Evolutionary conservation across 1,139 yeast genomes (phyloP).

Genomic region (Geotrichum cucujoidarum): DNA sequence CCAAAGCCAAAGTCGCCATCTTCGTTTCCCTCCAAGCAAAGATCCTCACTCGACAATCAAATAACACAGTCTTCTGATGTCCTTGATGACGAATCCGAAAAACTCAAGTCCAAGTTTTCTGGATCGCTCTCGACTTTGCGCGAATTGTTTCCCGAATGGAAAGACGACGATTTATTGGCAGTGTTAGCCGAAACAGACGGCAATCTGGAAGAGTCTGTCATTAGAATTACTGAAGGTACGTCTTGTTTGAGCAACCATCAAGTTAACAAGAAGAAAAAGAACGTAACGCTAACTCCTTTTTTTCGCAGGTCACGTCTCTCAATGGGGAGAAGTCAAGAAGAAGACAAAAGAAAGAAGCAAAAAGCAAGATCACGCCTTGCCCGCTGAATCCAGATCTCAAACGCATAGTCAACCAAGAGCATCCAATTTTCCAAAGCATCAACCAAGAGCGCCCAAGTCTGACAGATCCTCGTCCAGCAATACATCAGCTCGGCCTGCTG

Average conservation of each 20-base stretch:
- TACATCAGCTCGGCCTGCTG: constrained; percentile 16
- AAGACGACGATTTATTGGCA: constrained; percentile 71
- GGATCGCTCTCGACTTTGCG: constrained; percentile 55
- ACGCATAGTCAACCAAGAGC: constrained; percentile 11
- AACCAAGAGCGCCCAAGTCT: constrained; percentile 19
- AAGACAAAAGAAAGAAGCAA: constrained; percentile 45
- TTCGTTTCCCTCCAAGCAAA: constrained; percentile 15
- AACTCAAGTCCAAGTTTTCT: constrained; percentile 29
- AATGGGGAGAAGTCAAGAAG: constrained; percentile 61
- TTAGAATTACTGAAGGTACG: constrained; percentile 75
- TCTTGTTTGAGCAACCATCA: too few relatives aligned
- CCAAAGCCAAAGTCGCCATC: constrained; percentile 18
- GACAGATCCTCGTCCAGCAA: constrained; percentile 10
- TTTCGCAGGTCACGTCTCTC: constrained; percentile 41
- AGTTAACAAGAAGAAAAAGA: too few relatives aligned
- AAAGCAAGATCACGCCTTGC: constrained; percentile 25
- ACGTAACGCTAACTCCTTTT: background rate
- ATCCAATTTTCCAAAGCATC: constrained; percentile 14
- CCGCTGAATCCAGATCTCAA: constrained; percentile 14
- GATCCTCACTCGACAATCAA: constrained; percentile 16
- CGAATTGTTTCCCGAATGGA: constrained; percentile 96
- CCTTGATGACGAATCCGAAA: constrained; percentile 41
- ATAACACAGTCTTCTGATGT: constrained; percentile 14
- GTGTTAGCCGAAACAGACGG: constrained; percentile 68
- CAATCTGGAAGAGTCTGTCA: constrained; percentile 75